A percentile compares a stretch with the other conserved stretches of the same genome.
Conservation (phyloP, 345 rosid species). For the Syzygium jambos region DNA sequence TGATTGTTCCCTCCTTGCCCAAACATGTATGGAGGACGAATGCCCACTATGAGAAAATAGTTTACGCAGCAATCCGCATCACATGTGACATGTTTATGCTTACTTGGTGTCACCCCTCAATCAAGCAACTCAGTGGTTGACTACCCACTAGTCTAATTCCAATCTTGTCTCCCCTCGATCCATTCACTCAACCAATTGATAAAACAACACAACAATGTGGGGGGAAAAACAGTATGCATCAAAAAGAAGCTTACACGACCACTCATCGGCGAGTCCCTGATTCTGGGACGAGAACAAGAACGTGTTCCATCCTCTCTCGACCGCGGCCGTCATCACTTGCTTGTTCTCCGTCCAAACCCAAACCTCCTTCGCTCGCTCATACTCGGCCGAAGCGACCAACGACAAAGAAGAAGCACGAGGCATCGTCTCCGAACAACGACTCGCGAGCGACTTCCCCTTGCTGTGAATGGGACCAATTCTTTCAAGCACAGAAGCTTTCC, state of each 20-base stretch:
- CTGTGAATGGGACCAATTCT: neutral
- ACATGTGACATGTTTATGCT: neutral
- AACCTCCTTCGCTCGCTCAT: conserved; percentile 43
- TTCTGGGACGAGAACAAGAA: conserved; percentile 41
- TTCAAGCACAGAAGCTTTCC: neutral
- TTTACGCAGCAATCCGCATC: neutral
- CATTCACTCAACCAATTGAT: neutral
- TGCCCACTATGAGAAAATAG: neutral
- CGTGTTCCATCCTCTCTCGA: conserved; percentile 93
- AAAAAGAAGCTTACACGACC: conserved; percentile 51
- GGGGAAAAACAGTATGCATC: neutral
- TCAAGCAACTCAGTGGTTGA: neutral
- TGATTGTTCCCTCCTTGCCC: neutral
- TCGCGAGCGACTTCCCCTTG: neutral
- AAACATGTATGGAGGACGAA: neutral
- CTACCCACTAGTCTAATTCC: neutral
- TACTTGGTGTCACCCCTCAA: neutral
- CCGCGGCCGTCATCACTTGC: conserved; percentile 72
- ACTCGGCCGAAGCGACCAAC: conserved; percentile 7
- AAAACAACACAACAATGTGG: neutral
- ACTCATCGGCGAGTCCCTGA: conserved; percentile 47
- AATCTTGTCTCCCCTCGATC: neutral
- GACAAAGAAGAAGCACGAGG: conserved; percentile 11
- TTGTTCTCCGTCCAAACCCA: conserved; percentile 80
- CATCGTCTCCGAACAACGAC: neutral